A percentile compares a stretch with the other conserved stretches of the same genome.
Conservation (phyloP, 1,139 yeast genomes). For the Pichia sp. region DNA sequence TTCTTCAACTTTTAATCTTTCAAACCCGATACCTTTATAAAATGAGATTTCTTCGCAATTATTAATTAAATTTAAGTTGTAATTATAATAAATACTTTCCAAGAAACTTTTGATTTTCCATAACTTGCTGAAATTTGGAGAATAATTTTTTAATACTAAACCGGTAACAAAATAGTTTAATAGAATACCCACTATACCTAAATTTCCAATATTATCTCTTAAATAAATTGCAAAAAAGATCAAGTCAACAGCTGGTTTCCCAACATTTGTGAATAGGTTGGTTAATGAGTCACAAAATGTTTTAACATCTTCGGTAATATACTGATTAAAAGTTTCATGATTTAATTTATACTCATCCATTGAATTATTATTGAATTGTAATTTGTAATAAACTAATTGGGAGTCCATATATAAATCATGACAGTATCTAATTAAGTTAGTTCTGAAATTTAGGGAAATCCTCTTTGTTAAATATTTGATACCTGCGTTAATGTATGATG, state of each 20-base stretch:
- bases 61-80: slow-evolving; percentile 76
- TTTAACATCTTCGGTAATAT: slow-evolving; percentile 78
- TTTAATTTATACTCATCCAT: slow-evolving; percentile 25
- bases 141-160: slow-evolving; percentile 57
- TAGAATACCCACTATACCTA: slow-evolving; percentile 78
- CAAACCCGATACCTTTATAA: slow-evolving; percentile 84
- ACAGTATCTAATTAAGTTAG: slow-evolving; percentile 75
- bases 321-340: slow-evolving; percentile 57
- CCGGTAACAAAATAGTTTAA: slow-evolving; percentile 80
- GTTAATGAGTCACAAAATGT: slow-evolving; percentile 80
- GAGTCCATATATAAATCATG: slow-evolving; percentile 86
- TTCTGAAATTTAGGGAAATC: slow-evolving; percentile 76
- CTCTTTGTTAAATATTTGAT: slow-evolving; percentile 76
- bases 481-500: slow-evolving; percentile 87
- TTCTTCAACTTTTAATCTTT: slow-evolving; percentile 56
- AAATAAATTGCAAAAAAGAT: slow-evolving; percentile 82
- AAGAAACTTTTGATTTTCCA: slow-evolving; percentile 67
- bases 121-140: slow-evolving; percentile 83
- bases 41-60: slow-evolving; percentile 93
- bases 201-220: slow-evolving; percentile 76
- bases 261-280: slow-evolving; percentile 78
- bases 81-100: slow-evolving; percentile 86
- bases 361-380: slow-evolving; percentile 40
- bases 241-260: slow-evolving; percentile 85
- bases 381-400: slow-evolving; percentile 75